phyloP scores from a whole-genome alignment of 176 grass and related monocot genomes.

The Triticum timopheevii region DNA sequence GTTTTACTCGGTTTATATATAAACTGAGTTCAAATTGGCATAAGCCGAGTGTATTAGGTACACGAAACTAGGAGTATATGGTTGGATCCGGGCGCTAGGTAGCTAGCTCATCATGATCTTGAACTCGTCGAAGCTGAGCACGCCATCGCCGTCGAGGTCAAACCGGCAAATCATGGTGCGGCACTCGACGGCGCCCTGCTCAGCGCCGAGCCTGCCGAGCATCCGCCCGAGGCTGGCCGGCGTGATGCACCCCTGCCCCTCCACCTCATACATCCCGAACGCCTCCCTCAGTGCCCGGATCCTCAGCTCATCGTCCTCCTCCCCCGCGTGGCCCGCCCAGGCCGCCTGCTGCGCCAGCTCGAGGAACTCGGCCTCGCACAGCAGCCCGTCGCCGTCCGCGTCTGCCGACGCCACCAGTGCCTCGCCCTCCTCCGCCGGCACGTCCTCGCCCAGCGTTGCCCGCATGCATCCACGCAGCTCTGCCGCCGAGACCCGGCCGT shows the following conservation, averaged over 20 bases:
- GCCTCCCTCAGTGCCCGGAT: not conserved
- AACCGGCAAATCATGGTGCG: conserved; percentile 15
- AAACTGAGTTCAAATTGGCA: too few species aligned
- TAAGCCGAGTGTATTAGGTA: too few species aligned
- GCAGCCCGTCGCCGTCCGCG: conserved; percentile 18
- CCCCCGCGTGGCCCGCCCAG: not conserved
- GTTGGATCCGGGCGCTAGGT: too few species aligned
- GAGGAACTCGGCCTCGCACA: conserved; percentile 10
- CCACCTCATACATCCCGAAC: conserved; percentile 24
- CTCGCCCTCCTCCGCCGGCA: not conserved
- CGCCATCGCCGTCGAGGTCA: conserved; percentile 18
- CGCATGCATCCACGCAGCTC: conserved; percentile 23
- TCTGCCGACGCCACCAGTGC: conserved; percentile 11
- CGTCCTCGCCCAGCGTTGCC: conserved; percentile 4
- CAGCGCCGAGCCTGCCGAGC: not conserved
- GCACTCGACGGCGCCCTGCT: not conserved
- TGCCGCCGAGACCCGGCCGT: conserved; percentile 12
- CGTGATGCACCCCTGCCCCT: conserved; percentile 19
- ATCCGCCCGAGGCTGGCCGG: not conserved
- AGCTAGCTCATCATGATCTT: conserved; percentile 15
- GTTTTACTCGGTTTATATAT: too few species aligned
- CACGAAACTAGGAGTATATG: too few species aligned
- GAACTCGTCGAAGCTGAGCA: conserved; percentile 40
- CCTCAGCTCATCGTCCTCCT: not conserved
- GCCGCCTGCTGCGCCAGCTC: not conserved